Evolutionary conservation across 805 yeast species (phyloP).

Genomic region (Zygosaccharomyces lentus): DNA sequence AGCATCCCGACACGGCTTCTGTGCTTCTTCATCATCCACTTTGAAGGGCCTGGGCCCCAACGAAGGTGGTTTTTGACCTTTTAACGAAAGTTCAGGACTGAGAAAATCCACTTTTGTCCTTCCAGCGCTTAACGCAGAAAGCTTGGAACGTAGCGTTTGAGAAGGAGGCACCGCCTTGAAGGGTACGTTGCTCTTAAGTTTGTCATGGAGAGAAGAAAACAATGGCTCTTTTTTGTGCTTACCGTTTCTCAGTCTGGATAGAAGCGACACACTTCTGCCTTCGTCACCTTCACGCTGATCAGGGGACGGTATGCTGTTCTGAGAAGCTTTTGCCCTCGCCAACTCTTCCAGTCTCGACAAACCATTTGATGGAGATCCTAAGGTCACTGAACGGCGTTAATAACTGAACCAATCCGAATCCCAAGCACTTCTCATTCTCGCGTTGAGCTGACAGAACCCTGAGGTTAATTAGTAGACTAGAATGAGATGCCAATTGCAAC

Average conservation of each 20-base stretch:
- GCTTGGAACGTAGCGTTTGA: background rate
- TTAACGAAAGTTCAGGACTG: constrained; percentile 7
- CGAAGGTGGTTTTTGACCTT: constrained; percentile 2
- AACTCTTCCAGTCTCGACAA: constrained; percentile 17
- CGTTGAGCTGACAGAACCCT: constrained; percentile 3
- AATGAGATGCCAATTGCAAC: constrained; percentile 4
- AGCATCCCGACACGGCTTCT: background rate
- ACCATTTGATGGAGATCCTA: constrained; percentile 9
- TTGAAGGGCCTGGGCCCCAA: constrained; percentile 13
- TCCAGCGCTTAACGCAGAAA: background rate
- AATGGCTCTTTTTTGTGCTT: background rate
- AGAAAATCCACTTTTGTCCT: constrained; percentile 1
- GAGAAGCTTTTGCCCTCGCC: constrained; percentile 15
- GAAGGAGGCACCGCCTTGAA: background rate
- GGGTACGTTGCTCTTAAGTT: background rate
- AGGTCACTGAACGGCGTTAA: constrained; percentile 13
- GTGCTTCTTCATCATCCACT: background rate
- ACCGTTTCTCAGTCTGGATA: constrained; percentile 11
- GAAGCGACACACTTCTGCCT: constrained; percentile 11
- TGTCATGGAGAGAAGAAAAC: background rate
- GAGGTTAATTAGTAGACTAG: constrained; percentile 5
- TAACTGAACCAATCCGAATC: constrained; percentile 6
- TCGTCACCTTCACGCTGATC: background rate
- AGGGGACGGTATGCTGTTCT: background rate
- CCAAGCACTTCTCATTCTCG: constrained; percentile 2